These are phyloP conservation scores for Nemania abortiva DNA, from an alignment of 2,329 filamentous ascomycete species.

Conservation along the genomic window DNA sequence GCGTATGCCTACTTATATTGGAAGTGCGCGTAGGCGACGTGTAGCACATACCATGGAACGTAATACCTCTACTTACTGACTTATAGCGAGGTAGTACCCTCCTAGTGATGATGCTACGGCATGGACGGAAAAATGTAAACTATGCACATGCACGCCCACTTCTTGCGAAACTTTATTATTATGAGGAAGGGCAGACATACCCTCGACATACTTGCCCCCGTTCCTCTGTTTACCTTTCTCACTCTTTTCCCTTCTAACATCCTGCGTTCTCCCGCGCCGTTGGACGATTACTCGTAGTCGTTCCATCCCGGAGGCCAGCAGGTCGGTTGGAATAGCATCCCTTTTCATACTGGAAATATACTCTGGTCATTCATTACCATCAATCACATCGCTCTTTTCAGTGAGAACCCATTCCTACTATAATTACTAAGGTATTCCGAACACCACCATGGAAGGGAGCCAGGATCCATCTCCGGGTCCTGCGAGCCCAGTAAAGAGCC, in stretches of 20 bases:
- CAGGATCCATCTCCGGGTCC: conserved; percentile 1
- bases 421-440: background rate
- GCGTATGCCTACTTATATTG: background rate
- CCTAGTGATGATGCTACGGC: background rate
- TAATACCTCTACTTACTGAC: background rate
- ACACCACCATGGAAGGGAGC: conserved; percentile 23
- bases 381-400: background rate
- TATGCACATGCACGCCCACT: background rate
- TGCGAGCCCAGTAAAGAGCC: background rate
- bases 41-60: background rate
- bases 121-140: background rate
- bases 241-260: background rate
- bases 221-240: background rate
- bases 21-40: background rate
- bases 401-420: background rate
- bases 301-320: background rate
- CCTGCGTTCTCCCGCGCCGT: background rate
- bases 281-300: background rate
- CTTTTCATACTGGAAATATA: background rate
- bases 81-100: background rate
- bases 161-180: background rate
- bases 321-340: background rate
- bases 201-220: background rate
- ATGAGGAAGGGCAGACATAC: background rate
- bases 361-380: background rate